Evolutionary conservation across 2,329 filamentous ascomycete genomes (phyloP).

Genomic region (Fusarium illudens): DNA sequence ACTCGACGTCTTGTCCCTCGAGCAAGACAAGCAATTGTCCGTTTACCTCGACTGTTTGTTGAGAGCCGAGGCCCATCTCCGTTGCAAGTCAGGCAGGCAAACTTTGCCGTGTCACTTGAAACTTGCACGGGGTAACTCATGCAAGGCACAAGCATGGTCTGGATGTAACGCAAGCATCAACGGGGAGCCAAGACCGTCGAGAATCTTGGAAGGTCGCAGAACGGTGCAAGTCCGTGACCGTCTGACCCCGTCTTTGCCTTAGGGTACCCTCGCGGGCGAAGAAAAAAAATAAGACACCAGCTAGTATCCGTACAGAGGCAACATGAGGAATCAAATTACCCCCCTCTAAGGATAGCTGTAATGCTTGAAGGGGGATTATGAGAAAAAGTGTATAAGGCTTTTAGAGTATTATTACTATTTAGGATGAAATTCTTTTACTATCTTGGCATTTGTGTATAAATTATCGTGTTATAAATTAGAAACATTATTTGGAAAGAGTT

Average conservation of each 20-base stretch:
- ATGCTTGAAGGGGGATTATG: too few relatives aligned
- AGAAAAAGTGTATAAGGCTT: too few relatives aligned
- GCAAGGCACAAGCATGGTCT: conserved; percentile 23
- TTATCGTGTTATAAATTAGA: too few relatives aligned
- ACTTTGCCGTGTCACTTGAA: conserved; percentile 5
- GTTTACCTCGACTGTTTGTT: background rate
- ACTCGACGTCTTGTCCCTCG: background rate
- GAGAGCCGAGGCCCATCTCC: background rate
- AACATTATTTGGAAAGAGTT: too few relatives aligned
- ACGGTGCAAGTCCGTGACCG: conserved; percentile 2
- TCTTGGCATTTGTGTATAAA: too few relatives aligned
- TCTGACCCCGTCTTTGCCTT: conserved; percentile 4
- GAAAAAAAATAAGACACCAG: too few relatives aligned
- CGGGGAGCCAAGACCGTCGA: background rate
- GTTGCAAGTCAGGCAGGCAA: conserved; percentile 6
- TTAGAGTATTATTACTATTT: too few relatives aligned
- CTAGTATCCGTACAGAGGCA: too few relatives aligned
- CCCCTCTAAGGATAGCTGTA: too few relatives aligned
- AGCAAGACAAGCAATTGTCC: background rate
- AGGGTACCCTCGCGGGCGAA: too few relatives aligned
- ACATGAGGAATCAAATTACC: too few relatives aligned
- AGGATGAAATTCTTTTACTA: too few relatives aligned
- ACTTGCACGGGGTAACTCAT: conserved; percentile 20
- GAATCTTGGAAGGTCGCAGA: conserved; percentile 14
- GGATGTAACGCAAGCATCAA: conserved; percentile 18